A percentile compares a stretch with the other conserved stretches of the same genome.
Conservation (phyloP, 192 early-diverging fungal genomes). For the Podila clonocystis region DNA sequence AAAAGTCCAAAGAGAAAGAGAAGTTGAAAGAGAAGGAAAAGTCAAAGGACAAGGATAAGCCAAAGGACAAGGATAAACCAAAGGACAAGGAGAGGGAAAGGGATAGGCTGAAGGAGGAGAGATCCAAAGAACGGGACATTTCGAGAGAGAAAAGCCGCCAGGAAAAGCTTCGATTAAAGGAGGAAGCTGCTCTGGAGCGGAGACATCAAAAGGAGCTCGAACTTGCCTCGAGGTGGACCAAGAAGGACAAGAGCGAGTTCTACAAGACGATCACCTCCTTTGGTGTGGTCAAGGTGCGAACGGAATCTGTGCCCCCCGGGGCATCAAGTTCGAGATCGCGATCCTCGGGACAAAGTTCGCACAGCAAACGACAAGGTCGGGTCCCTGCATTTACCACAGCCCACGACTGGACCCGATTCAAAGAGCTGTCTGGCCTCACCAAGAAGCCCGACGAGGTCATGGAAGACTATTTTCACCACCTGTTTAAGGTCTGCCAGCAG, state of each 20-base stretch:
- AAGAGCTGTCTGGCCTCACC: constrained; percentile 69
- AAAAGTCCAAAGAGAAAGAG: constrained; percentile 43
- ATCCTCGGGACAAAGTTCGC: constrained; percentile 10
- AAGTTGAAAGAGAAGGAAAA: constrained; percentile 6
- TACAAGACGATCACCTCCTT: constrained; percentile 64
- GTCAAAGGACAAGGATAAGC: too few species aligned
- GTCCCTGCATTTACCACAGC: neutral
- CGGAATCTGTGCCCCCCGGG: constrained; percentile 11
- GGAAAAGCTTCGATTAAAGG: constrained; percentile 52
- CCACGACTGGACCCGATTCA: constrained; percentile 74
- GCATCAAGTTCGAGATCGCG: constrained; percentile 8
- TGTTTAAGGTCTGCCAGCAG: constrained; percentile 69
- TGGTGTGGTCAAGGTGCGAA: constrained; percentile 57
- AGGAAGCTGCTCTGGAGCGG: constrained; percentile 51
- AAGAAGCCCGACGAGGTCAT: constrained; percentile 76
- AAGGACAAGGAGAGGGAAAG: constrained; percentile 39
- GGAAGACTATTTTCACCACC: constrained; percentile 68
- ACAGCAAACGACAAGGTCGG: constrained; percentile 6
- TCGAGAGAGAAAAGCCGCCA: constrained; percentile 47
- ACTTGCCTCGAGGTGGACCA: constrained; percentile 60
- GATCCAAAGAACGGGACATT: constrained; percentile 48
- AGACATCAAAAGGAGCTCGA: constrained; percentile 54
- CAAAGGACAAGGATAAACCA: neutral
- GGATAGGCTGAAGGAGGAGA: constrained; percentile 16
- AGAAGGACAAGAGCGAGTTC: constrained; percentile 64